Evolutionary conservation across 352 stramenopile species (phyloP).

Genomic region (Pythium guiyangense): DNA sequence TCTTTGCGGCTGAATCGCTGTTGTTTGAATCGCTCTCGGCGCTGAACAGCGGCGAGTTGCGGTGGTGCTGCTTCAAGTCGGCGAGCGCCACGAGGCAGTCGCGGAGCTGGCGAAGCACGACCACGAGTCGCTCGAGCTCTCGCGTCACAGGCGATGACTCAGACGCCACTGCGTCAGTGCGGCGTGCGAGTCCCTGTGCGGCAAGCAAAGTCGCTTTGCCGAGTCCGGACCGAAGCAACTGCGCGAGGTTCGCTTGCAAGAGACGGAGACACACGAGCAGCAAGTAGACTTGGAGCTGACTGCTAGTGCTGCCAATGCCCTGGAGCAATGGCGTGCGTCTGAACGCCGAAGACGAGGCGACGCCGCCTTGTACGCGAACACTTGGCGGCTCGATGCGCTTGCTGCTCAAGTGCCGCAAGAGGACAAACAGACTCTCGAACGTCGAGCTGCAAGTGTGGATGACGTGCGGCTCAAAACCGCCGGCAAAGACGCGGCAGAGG

Average conservation of each 20-base stretch:
- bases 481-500: slow-evolving; percentile 20
- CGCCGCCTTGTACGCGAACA: neutral
- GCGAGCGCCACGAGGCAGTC: slow-evolving; percentile 25
- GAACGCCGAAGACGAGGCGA: neutral
- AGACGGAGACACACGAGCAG: slow-evolving; percentile 63
- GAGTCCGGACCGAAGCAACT: slow-evolving; percentile 57
- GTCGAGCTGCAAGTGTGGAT: slow-evolving; percentile 45
- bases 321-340: neutral
- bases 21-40: slow-evolving; percentile 7
- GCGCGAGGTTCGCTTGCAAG: slow-evolving; percentile 69
- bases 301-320: neutral
- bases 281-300: slow-evolving; percentile 54
- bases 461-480: slow-evolving; percentile 34
- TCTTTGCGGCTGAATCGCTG: slow-evolving; percentile 15
- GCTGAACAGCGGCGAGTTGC: neutral
- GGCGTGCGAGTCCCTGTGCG: neutral
- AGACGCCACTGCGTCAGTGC: neutral
- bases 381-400: slow-evolving; percentile 23
- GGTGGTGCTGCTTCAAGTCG: slow-evolving; percentile 26
- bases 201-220: slow-evolving; percentile 29
- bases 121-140: slow-evolving; percentile 8
- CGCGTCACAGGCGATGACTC: neutral
- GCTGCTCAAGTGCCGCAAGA: slow-evolving; percentile 38
- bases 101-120: slow-evolving; percentile 14
- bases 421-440: slow-evolving; percentile 28